Percentiles rank a stretch among this genome's conserved stretches.
phyloP scores from a whole-genome alignment of 2,329 filamentous ascomycete genomes.

The Fusarium cyanostomum region DNA sequence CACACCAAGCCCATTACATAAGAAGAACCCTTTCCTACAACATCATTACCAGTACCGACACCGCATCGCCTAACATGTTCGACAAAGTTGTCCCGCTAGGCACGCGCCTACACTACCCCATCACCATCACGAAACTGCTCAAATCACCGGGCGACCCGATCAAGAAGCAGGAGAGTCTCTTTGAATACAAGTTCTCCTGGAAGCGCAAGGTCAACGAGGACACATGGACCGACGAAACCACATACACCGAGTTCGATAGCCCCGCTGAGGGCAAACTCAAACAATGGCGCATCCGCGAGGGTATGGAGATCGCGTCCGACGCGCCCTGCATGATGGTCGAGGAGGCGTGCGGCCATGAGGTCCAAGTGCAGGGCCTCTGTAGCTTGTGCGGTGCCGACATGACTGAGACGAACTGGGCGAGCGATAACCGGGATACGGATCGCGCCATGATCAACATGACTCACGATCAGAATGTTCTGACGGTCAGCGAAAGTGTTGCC shows the following conservation, averaged over 20 bases:
- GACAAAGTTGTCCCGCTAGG: constrained; percentile 61
- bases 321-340: constrained; percentile 77
- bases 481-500: constrained; percentile 85
- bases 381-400: constrained; percentile 95
- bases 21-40: constrained; percentile 4
- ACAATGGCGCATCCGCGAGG: constrained; percentile 78
- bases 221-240: constrained; percentile 69
- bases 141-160: constrained; percentile 80
- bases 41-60: constrained; percentile 1
- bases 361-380: constrained; percentile 92
- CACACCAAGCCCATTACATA: constrained; percentile 7
- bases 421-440: constrained; percentile 78
- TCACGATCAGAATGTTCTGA: constrained; percentile 88
- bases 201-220: constrained; percentile 78
- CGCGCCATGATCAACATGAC: constrained; percentile 95
- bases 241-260: constrained; percentile 80
- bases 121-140: constrained; percentile 87
- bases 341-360: constrained; percentile 89
- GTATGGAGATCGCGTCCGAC: constrained; percentile 69
- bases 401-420: constrained; percentile 89
- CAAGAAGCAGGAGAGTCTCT: constrained; percentile 77
- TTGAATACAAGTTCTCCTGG: constrained; percentile 89
- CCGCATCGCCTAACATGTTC: constrained; percentile 45
- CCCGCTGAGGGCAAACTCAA: constrained; percentile 82
- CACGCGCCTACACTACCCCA: constrained; percentile 84